Evolutionary conservation across 768 basidiomycete genomes (phyloP).

Genomic region (Boletus fagicola): DNA sequence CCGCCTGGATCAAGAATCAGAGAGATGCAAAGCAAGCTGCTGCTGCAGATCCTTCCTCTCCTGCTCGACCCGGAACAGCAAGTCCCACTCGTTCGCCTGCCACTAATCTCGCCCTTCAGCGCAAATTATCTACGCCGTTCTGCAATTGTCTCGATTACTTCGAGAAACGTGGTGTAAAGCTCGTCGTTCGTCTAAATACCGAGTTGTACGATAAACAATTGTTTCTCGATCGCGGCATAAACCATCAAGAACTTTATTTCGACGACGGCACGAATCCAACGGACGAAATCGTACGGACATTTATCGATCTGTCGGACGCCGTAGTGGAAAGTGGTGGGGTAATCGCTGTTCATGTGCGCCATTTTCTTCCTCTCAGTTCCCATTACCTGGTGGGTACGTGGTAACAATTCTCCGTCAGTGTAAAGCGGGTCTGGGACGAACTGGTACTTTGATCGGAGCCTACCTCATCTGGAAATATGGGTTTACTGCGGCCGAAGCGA

Average conservation of each 20-base stretch:
- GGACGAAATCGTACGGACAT: constrained; percentile 89
- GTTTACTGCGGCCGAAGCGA: constrained; percentile 93
- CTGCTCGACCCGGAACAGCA: constrained; percentile 29
- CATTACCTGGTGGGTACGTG: constrained; percentile 14
- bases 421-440: constrained; percentile 95
- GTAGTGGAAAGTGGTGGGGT: constrained; percentile 76
- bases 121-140: constrained; percentile 77
- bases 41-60: constrained; percentile 20
- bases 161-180: constrained; percentile 78
- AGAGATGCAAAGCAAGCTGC: constrained; percentile 55
- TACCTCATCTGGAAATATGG: constrained; percentile 99
- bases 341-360: constrained; percentile 82
- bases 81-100: constrained; percentile 25
- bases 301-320: constrained; percentile 82
- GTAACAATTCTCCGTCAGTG: constrained; percentile 52
- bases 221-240: constrained; percentile 82
- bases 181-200: constrained; percentile 93
- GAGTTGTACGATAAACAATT: constrained; percentile 81
- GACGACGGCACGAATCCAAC: constrained; percentile 98
- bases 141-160: constrained; percentile 93
- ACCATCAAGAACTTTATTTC: constrained; percentile 91
- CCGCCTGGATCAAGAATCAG: constrained; percentile 73
- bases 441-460: constrained; percentile 95
- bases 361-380: constrained; percentile 7
- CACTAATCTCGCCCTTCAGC: constrained; percentile 61